Base-by-base conservation (phyloP, 2,329 filamentous ascomycete species). In the Fusarium ambrosium region DNA sequence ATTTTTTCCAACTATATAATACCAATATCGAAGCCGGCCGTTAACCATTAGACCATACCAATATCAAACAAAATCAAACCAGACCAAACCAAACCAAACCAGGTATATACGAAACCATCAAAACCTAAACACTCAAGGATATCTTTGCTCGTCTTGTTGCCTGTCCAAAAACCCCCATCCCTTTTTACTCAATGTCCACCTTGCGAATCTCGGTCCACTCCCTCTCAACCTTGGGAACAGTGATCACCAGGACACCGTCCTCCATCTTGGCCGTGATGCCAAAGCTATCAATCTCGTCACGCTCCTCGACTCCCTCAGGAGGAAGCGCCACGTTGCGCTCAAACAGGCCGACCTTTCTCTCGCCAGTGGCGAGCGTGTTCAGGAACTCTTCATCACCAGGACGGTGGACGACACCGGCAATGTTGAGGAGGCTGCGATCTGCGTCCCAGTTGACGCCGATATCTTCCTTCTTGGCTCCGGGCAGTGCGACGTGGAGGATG, bases 381-480 rank as follows among this genome's bases (percentile, higher is more conserved):
- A 95, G 82, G 80, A 94, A 89, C 60, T 89, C 87, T 79, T 95
- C 93, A 80, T 94, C 89, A 9, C 91, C 92, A 4, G 92, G 92
- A 2, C 94, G 89, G 81, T 95, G 89, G 10, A 95, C 88, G 0
- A 95, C 91, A 62, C 94, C 94, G 1, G 92, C 88, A 64, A 97
- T 85, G 76, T 87, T 90, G 48, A 97, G 85, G 65, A 89, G 85
- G 56, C 87, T 88, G 79, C 90, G 90, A 68, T 94, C 92, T 0
- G 89, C 87, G 75, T 96, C 91, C 90, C 93, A 97, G 81, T 92
- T 92, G 55, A 97, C 90, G 67, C 89, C 92, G 7, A 97, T 86
- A 78, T 97, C 93, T 78, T 94, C 89, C 83, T 95, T 95, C 84
- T 92, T 92, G 2, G 92, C 94, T 29, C 94, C 94, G 0, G 95